Base-by-base conservation (phyloP, 2,329 filamentous ascomycete genomes). In the Paecilomyces sp. region DNA sequence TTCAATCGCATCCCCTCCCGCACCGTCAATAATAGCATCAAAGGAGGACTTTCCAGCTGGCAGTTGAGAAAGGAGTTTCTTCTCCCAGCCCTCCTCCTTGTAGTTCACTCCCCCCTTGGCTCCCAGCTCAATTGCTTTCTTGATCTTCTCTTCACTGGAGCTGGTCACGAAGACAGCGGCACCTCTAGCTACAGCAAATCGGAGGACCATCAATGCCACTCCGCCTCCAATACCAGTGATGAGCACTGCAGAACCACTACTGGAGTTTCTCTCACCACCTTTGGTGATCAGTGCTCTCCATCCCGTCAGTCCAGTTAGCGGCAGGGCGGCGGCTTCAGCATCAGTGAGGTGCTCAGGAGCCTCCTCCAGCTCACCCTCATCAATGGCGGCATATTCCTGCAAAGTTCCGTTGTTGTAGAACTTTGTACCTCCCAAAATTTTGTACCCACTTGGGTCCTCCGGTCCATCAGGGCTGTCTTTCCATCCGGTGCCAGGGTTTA, bases 211-310 rank as follows among this genome's bases (percentile, higher is more conserved):
- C 58, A 97, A 78, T 34, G 93, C 93, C 0, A 97, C 93, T 52
- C 93, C 93, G 36, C 93, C 93, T 0, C 93, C 93, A 73, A 97
- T 95, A 0, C 93, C 93, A 3, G 93, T 97, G 51, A 97, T 77
- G 33, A 97, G 79, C 3, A 97, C 81, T 70, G 95, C 96, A 62
- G 84, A 78, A 2, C 90, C 90, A 0, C 73, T 66, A 4, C 70
- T 65, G 15, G 76, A 72, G 59, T 80, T 80, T 54, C 77, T 74
- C 64, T 87, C 85, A 4, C 82, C 84, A 55, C 83, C 86, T 80
- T 97, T 97, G 6, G 84, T 88, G 57, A 94, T 84, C 52, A 95
- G 78, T 0, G 92, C 93, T 53, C 94, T 82, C 91, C 91, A 97
- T 6, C 84, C 93, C 1, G 93, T 97, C 61, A 97, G 71, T 0